Evolutionary conservation across 2,329 filamentous ascomycete species (phyloP).

Genomic region (Paraconiothyrium sp.): DNA sequence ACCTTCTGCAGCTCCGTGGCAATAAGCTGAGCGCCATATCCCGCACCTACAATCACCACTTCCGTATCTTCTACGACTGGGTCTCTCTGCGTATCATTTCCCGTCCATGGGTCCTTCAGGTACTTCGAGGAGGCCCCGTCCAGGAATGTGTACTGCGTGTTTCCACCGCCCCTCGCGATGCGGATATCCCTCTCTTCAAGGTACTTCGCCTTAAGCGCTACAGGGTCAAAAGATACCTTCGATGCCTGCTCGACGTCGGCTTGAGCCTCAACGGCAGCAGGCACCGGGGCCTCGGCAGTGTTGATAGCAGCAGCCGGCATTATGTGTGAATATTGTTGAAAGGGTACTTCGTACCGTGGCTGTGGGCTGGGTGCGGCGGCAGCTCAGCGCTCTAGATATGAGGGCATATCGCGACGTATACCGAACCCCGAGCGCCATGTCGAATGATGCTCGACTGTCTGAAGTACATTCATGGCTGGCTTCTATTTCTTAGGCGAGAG

Average conservation of each 20-base stretch:
- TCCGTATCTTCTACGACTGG: conserved; percentile 39
- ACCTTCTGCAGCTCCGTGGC: conserved; percentile 53
- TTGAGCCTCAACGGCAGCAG: conserved; percentile 24
- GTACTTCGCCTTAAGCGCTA: conserved; percentile 39
- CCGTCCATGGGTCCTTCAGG: conserved; percentile 41
- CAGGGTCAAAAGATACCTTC: conserved; percentile 35
- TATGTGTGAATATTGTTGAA: neutral
- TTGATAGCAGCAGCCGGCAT: conserved; percentile 16
- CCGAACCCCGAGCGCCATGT: conserved; percentile 8
- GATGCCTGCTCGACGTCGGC: conserved; percentile 25
- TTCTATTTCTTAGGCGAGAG: neutral
- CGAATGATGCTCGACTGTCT: conserved; percentile 3
- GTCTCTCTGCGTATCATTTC: conserved; percentile 35
- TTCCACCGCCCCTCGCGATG: conserved; percentile 33
- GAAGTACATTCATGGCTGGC: neutral
- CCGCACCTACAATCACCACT: conserved; percentile 55
- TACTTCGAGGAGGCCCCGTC: conserved; percentile 37
- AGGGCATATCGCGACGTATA: neutral
- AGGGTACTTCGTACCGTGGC: neutral
- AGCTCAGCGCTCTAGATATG: conserved; percentile 5
- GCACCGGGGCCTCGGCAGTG: conserved; percentile 27
- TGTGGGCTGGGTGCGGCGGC: neutral
- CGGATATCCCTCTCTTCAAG: conserved; percentile 41
- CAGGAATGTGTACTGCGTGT: conserved; percentile 40
- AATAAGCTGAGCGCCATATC: conserved; percentile 56